Conservation (phyloP, 108 stramenopile species). For the Stephanodiscus triporus region DNA sequence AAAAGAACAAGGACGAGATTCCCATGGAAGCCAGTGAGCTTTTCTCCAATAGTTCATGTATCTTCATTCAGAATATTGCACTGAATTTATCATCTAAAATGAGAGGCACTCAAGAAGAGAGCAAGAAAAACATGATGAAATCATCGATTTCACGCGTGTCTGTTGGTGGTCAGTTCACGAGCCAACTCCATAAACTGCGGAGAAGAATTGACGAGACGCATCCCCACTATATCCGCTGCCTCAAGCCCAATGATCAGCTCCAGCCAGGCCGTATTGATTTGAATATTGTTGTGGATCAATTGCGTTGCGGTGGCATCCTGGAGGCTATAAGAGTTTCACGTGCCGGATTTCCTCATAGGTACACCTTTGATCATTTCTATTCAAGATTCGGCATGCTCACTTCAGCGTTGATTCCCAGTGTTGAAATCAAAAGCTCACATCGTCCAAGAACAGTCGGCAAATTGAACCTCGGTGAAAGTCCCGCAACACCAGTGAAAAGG, state of each 20-base stretch:
- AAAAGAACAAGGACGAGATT: slow-evolving; percentile 92
- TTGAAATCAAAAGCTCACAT: background rate
- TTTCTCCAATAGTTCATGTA: slow-evolving; percentile 43
- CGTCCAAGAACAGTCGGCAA: background rate
- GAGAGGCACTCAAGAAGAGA: slow-evolving; percentile 13
- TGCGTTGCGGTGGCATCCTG: slow-evolving; percentile 96
- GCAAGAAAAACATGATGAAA: slow-evolving; percentile 14
- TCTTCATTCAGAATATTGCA: slow-evolving; percentile 34
- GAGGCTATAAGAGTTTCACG: slow-evolving; percentile 99
- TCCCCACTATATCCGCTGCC: slow-evolving; percentile 99
- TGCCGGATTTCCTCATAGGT: slow-evolving; percentile 96
- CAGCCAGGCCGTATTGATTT: slow-evolving; percentile 74
- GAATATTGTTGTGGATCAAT: slow-evolving; percentile 86
- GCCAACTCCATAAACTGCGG: slow-evolving; percentile 86
- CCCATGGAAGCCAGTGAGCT: slow-evolving; percentile 86
- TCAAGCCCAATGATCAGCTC: slow-evolving; percentile 97
- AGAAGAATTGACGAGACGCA: slow-evolving; percentile 86
- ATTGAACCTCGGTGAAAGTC: background rate
- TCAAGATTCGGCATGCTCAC: slow-evolving; percentile 68
- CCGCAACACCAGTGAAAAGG: slow-evolving; percentile 4
- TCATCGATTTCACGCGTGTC: slow-evolving; percentile 43
- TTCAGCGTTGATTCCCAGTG: slow-evolving; percentile 3
- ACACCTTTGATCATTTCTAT: slow-evolving; percentile 85
- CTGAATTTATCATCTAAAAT: slow-evolving; percentile 23
- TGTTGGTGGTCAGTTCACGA: slow-evolving; percentile 88